Base-by-base conservation (phyloP, 2,329 filamentous ascomycete species). In the Penicillium digitatum region DNA sequence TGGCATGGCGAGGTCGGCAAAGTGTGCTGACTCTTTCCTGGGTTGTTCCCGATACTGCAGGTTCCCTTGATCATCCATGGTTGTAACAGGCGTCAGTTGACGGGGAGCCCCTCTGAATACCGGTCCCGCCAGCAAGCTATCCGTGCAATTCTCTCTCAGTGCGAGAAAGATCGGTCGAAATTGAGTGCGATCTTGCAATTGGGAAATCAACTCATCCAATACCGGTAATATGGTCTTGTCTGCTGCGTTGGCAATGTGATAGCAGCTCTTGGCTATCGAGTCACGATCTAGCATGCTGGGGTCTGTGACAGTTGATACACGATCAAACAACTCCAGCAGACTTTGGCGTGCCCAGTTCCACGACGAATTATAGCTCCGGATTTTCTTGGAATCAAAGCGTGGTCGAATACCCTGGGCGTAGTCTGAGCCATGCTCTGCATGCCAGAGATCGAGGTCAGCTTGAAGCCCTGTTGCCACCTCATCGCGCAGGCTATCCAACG, bases 281-380 rank as follows among this genome's bases (percentile, higher is more conserved):
- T 99, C 85, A 57, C 93, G 86, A 55, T 94, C 94, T 67, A 99
- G 99, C 69, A 99, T 32, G 31, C 31, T 96, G 70, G 97, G 93
- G 77, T 91, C 97, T 80, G 94, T 97, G 93, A 99, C 97, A 78
- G 83, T 94, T 50, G 99, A 85, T 26, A 92, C 93, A 73, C 99
- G 27, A 16, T 32, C 26, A 18, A 44, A 44, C 12, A 44, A 27
- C 42, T 44, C 42, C 10, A 44, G 14, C 27, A 44, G 26, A 18
- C 42, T 94, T 73, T 99, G 94, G 48, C 94, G 88, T 58, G 90
- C 94, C 94, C 94, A 99, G 75, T 99, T 99, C 94, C 94, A 99
- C 0, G 91, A 94, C 0, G 94, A 97, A 74, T 99, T 94, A 77
- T 99, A 99, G 11, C 93, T 87, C 70, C 94, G 88, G 29, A 94